Conservation (phyloP, 139 green algal species). For the Coccomyxa sp. region DNA sequence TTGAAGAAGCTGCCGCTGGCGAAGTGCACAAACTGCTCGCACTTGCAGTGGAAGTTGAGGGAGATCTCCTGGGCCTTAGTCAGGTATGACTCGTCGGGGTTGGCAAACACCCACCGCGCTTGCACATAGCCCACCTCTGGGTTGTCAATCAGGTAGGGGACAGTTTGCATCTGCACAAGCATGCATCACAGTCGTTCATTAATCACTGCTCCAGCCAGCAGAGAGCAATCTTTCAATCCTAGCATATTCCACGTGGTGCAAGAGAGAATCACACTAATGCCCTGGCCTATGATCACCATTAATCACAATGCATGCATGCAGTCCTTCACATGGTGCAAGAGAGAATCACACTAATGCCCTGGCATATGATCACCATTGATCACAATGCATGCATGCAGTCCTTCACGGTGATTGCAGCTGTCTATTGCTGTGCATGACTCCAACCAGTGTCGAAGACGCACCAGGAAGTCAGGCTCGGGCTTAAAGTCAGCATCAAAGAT, state of each 20-base stretch:
- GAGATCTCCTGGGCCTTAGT: conserved; percentile 74
- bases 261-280: neutral
- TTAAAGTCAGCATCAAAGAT: conserved; percentile 92
- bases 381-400: too few species aligned
- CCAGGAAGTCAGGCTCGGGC: conserved; percentile 75
- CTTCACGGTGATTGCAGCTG: too few species aligned
- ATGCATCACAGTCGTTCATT: neutral
- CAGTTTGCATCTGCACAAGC: conserved; percentile 23
- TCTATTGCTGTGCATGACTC: too few species aligned
- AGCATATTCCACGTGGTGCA: neutral
- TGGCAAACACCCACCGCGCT: conserved; percentile 77
- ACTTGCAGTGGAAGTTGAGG: conserved; percentile 84
- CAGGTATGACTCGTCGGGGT: conserved; percentile 79
- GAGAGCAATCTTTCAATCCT: neutral
- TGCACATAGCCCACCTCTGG: conserved; percentile 71
- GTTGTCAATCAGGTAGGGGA: conserved; percentile 58
- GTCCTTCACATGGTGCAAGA: neutral
- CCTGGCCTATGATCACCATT: too few species aligned
- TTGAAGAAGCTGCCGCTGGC: conserved; percentile 80
- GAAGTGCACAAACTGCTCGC: conserved; percentile 76
- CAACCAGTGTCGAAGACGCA: neutral
- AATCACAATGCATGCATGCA: too few species aligned
- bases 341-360: neutral
- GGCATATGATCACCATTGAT: too few species aligned
- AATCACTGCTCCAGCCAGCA: too few species aligned